Conservation (phyloP, 345 rosid species). For the Gynandropsis gynandra region DNA sequence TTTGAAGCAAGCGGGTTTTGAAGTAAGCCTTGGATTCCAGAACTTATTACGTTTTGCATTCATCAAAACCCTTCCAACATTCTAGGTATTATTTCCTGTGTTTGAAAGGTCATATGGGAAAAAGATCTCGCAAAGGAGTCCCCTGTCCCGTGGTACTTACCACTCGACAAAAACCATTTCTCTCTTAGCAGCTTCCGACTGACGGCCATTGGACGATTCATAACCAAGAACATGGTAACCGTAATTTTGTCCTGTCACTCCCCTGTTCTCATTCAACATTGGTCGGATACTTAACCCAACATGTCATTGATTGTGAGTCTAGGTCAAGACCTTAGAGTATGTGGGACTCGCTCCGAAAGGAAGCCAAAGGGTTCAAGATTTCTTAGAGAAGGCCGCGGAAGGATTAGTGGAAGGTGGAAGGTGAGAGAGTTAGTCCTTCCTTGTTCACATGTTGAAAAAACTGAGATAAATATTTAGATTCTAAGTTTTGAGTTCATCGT, state of each 20-base stretch:
- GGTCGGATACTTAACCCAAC: background rate
- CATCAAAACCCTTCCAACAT: background rate
- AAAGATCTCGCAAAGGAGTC: no score
- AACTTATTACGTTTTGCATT: no score
- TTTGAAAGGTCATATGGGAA: no score
- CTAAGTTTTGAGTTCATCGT: background rate
- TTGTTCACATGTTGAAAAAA: no score
- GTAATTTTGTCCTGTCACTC: background rate
- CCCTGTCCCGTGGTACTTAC: no score
- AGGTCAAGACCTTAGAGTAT: conserved; percentile 85
- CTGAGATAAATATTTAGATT: background rate
- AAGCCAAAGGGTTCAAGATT: conserved; percentile 83
- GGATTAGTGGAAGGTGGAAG: conserved; percentile 94
- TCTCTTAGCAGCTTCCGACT: no score
- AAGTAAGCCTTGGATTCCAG: conserved; percentile 36
- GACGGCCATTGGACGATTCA: no score
- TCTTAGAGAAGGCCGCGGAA: conserved; percentile 93
- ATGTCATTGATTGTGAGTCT: background rate
- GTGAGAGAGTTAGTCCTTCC: conserved; percentile 47
- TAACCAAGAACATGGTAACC: background rate
- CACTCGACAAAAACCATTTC: no score
- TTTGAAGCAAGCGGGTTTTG: conserved; percentile 80
- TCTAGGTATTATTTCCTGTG: conserved; percentile 3
- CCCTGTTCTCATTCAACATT: background rate
- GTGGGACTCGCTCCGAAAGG: conserved; percentile 92